Percentiles rank a stretch among this genome's conserved stretches.
Evolutionary conservation across 352 stramenopile species (phyloP).

Genomic region (Pythium phragmiticola): DNA sequence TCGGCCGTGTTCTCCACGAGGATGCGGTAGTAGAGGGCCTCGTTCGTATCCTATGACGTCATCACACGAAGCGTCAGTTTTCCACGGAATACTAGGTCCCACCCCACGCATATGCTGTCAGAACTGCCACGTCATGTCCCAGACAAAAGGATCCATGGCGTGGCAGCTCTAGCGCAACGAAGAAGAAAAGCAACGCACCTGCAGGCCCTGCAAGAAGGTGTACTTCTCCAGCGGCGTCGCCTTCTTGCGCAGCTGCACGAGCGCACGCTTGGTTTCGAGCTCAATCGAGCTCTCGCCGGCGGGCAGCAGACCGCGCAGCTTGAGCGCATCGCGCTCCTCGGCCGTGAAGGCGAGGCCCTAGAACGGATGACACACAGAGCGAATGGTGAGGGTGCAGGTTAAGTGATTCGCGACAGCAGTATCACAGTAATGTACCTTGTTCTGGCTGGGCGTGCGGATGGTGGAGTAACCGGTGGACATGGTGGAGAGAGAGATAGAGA

Average conservation of each 20-base stretch:
- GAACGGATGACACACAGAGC: neutral
- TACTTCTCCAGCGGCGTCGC: slow-evolving; percentile 91
- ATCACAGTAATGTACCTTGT: slow-evolving; percentile 63
- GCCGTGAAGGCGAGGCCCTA: slow-evolving; percentile 89
- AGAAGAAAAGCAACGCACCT: slow-evolving; percentile 28
- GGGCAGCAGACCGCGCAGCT: slow-evolving; percentile 91
- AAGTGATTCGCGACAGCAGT: neutral
- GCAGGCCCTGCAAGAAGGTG: slow-evolving; percentile 89
- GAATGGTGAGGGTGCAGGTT: neutral
- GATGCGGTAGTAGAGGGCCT: slow-evolving; percentile 92
- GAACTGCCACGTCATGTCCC: slow-evolving; percentile 1
- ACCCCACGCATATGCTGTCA: neutral
- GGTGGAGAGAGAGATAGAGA: neutral
- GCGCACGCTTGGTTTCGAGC: slow-evolving; percentile 87
- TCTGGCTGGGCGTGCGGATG: slow-evolving; percentile 86
- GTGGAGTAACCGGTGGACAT: slow-evolving; percentile 55
- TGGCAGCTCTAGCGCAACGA: neutral
- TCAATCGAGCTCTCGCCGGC: slow-evolving; percentile 77
- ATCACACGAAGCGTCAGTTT: slow-evolving; percentile 3
- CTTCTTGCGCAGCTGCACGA: slow-evolving; percentile 84
- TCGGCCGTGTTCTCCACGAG: slow-evolving; percentile 88
- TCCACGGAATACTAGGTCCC: neutral
- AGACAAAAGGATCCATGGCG: neutral
- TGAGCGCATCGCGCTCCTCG: slow-evolving; percentile 85
- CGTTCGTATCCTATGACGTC: slow-evolving; percentile 71